Conservation (phyloP, 2,329 filamentous ascomycete genomes). For the Penicillium sp. region DNA sequence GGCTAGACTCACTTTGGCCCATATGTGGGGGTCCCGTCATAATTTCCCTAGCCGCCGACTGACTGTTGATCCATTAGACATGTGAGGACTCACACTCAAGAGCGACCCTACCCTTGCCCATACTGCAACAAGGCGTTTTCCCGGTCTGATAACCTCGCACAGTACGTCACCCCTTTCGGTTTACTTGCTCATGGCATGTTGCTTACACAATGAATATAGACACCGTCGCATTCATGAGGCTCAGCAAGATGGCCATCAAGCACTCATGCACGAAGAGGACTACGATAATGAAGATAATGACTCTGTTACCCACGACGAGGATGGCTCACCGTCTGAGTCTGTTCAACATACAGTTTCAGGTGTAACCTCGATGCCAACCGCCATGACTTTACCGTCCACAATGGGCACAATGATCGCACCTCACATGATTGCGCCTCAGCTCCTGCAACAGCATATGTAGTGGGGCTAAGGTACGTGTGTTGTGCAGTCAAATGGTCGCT, state of each 20-base stretch:
- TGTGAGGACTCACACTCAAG: constrained; percentile 98
- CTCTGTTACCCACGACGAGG: constrained; percentile 79
- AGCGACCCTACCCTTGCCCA: constrained; percentile 96
- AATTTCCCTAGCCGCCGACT: constrained; percentile 57
- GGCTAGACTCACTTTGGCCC: constrained; percentile 31
- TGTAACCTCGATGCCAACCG: constrained; percentile 43
- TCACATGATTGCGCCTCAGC: constrained; percentile 50
- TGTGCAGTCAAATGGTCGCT: background rate
- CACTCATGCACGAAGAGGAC: constrained; percentile 70
- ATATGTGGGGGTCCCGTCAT: constrained; percentile 40
- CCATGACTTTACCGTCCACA: constrained; percentile 37
- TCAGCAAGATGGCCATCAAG: constrained; percentile 61
- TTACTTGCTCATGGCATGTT: background rate
- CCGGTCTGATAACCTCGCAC: constrained; percentile 96
- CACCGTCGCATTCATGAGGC: constrained; percentile 82
- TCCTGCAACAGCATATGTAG: constrained; percentile 50
- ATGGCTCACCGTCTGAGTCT: constrained; percentile 64
- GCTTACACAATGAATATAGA: constrained; percentile 52
- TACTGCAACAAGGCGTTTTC: constrained; percentile 99
- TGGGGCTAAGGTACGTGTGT: background rate
- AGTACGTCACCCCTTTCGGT: constrained; percentile 64
- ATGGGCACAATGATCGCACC: constrained; percentile 46
- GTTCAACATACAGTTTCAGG: constrained; percentile 36
- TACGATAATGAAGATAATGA: constrained; percentile 89
- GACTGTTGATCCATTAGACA: constrained; percentile 69